Base-by-base conservation (phyloP, 768 basidiomycete genomes). In the Podaxis carcinomalis region DNA sequence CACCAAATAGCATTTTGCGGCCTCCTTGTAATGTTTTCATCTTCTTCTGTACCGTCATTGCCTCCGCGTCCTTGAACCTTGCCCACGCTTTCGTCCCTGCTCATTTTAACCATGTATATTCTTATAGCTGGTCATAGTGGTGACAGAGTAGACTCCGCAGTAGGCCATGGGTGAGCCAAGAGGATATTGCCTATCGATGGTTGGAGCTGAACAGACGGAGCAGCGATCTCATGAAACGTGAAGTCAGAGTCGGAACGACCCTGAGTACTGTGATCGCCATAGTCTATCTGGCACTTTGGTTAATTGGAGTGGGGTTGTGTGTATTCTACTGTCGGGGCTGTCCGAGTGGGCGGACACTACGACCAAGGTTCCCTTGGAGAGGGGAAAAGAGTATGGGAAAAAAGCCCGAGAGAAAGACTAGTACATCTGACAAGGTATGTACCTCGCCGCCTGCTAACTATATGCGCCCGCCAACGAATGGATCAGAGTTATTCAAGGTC, bases 241-340 rank as follows among this genome's bases (percentile, higher is more conserved):
- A 36, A 14, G 49, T 61, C 21, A 39, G 39, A 3, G 59, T 61
- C 2, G 44, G 44, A 10, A 11, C 52, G n/a, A 61, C 59, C 32
- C 51, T 50, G 2, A 61, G 59, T 44, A 54, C 53, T 10, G 32
- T 55, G 7, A 51, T 61, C 13, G 59, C 59, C 32, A 13, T 61
- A 32, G 21, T 61, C 6, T 61, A 61, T 27, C 46, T 61, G 44
- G 59, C 3, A 11, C 2, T 55, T 9, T 61, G 59, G 59, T 2
- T 61, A 9, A 51, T 28, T 16, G 59, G 59, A 21, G 46, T 61
- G 32, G 52, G 28, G 16, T 9, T 49, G 14, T 61, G 52, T 9
- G 37, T 51, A n/a, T 25, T 54, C 16, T 42, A 28, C 21, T 61
- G 59, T 32, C 10, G 28, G 32, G 36, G 59, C 1, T 44, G 53